Evolutionary conservation across 331 rosid species (phyloP).

Genomic region (Cucumis variabilis): DNA sequence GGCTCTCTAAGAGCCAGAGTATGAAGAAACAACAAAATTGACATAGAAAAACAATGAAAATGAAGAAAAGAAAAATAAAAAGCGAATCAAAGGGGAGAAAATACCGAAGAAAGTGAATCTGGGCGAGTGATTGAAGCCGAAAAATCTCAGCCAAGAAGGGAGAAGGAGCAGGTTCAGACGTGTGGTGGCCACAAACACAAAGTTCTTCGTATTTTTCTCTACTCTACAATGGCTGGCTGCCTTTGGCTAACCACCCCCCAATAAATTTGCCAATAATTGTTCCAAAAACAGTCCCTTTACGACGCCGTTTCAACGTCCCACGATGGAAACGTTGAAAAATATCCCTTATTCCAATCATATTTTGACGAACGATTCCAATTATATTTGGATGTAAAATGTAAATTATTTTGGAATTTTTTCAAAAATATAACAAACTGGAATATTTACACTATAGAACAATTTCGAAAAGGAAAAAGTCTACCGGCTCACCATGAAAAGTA

Average conservation of each 20-base stretch:
- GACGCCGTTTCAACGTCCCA: neutral
- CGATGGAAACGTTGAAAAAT: neutral
- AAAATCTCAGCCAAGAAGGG: conserved; percentile 5
- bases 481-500: no score
- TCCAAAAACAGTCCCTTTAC: neutral
- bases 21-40: neutral
- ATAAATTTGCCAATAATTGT: neutral
- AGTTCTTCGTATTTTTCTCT: neutral
- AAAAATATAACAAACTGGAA: no score
- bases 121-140: neutral
- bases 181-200: conserved; percentile 45
- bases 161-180: conserved; percentile 32
- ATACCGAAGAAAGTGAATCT: conserved; percentile 24
- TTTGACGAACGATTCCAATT: no score
- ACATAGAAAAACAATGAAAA: neutral
- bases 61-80: neutral
- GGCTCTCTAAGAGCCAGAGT: neutral
- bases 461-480: no score
- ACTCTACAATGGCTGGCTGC: neutral
- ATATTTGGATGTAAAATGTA: no score
- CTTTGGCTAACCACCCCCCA: neutral
- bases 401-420: no score
- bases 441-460: no score
- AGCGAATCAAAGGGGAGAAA: conserved; percentile 32
- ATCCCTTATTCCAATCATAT: no score